phyloP scores from a whole-genome alignment of 1,139 yeast species.

The Suhomyces wounanorum region DNA sequence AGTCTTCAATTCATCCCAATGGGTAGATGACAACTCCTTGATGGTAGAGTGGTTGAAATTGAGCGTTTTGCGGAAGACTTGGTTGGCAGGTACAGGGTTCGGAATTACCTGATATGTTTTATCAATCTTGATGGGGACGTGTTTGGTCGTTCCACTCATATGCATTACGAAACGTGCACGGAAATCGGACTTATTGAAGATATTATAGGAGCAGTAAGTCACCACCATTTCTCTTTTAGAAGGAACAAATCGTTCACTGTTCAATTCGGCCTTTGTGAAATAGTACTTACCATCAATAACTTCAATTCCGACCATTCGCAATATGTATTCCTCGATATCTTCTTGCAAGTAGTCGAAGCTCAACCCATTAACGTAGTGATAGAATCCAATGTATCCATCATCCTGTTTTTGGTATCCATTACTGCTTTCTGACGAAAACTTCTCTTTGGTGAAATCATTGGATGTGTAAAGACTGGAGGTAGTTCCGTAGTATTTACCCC shows the following conservation, averaged over 20 bases:
- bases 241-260: constrained; percentile 9
- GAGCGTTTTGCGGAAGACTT: constrained; percentile 19
- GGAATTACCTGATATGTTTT: constrained; percentile 33
- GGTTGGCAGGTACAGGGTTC: constrained; percentile 12
- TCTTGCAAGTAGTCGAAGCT: constrained; percentile 23
- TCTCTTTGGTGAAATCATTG: constrained; percentile 29
- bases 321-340: constrained; percentile 35
- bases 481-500: constrained; percentile 40
- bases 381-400: constrained; percentile 46
- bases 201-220: constrained; percentile 52
- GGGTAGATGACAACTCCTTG: constrained; percentile 20
- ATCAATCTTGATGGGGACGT: constrained; percentile 29
- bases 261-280: constrained; percentile 14
- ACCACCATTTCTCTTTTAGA: constrained; percentile 39
- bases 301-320: constrained; percentile 31
- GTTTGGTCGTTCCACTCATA: constrained; percentile 22
- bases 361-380: constrained; percentile 43
- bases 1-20: constrained; percentile 43
- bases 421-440: constrained; percentile 9
- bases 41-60: constrained; percentile 23
- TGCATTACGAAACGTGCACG: constrained; percentile 38
- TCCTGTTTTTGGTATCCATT: constrained; percentile 23
- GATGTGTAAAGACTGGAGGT: constrained; percentile 31
- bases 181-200: constrained; percentile 51
- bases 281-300: constrained; percentile 21